phyloP scores from a whole-genome alignment of 2,329 filamentous ascomycete species.

The Mollisiaceae sp. region DNA sequence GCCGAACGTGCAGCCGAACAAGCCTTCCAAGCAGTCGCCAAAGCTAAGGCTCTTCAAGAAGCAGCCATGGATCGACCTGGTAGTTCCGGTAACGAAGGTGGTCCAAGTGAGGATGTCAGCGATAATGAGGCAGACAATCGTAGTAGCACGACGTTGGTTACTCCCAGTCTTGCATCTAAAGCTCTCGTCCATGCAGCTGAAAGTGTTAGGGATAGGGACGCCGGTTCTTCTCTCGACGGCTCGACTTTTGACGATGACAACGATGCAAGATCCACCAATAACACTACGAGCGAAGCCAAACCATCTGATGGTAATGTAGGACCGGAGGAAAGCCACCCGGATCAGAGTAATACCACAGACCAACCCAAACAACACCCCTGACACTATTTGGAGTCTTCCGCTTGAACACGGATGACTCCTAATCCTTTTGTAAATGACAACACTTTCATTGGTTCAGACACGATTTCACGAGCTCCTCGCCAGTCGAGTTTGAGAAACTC shows the following conservation, averaged over 20 bases:
- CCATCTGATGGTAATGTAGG: conserved; percentile 9
- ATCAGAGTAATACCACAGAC: background rate
- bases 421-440: conserved; percentile 4
- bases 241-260: conserved; percentile 30
- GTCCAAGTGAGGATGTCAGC: conserved; percentile 37
- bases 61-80: conserved; percentile 38
- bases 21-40: conserved; percentile 46
- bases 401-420: background rate
- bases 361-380: conserved; percentile 14
- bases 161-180: conserved; percentile 27
- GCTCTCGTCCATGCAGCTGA: conserved; percentile 27
- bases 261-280: background rate
- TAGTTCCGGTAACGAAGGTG: conserved; percentile 37
- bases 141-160: conserved; percentile 26
- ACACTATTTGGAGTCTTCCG: conserved; percentile 7
- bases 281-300: conserved; percentile 7
- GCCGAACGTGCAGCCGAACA: conserved; percentile 73
- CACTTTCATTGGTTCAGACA: background rate
- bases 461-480: conserved; percentile 9
- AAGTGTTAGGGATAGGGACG: conserved; percentile 18
- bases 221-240: conserved; percentile 22
- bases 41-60: conserved; percentile 40
- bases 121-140: conserved; percentile 38
- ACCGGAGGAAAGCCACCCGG: conserved; percentile 9
- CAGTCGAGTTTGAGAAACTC: conserved; percentile 12